Conservation (phyloP, 352 stramenopile genomes). For the Aphanomyces cochlioides region DNA sequence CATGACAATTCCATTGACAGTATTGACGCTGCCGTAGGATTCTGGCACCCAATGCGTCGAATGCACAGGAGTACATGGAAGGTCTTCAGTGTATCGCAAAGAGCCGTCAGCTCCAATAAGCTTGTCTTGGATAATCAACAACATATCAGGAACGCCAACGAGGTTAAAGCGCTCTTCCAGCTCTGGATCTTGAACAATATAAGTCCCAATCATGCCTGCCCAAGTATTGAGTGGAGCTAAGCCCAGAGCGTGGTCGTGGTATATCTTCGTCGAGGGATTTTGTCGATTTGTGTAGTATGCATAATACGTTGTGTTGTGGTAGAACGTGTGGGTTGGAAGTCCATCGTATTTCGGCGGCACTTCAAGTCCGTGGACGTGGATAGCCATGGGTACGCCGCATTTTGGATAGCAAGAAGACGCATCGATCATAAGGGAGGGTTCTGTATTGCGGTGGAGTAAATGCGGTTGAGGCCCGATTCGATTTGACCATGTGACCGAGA, state of each 20-base stretch:
- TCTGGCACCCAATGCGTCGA: constrained; percentile 56
- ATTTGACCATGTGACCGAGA: constrained; percentile 57
- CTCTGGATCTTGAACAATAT: constrained; percentile 55
- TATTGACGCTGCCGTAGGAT: constrained; percentile 59
- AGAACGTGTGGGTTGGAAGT: constrained; percentile 53
- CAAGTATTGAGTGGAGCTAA: constrained; percentile 64
- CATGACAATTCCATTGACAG: constrained; percentile 71
- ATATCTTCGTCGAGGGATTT: constrained; percentile 62
- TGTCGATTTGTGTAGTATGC: constrained; percentile 66
- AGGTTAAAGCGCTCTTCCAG: constrained; percentile 45
- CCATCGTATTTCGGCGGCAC: constrained; percentile 61
- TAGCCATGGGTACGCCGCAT: constrained; percentile 55
- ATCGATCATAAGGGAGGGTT: constrained; percentile 42
- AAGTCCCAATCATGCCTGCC: constrained; percentile 58
- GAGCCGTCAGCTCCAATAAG: constrained; percentile 51
- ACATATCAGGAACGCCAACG: constrained; percentile 47
- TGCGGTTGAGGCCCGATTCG: constrained; percentile 43
- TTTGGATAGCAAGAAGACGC: constrained; percentile 63
- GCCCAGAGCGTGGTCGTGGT: constrained; percentile 69
- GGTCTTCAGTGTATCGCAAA: constrained; percentile 64
- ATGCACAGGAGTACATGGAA: constrained; percentile 43
- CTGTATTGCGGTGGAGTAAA: constrained; percentile 50
- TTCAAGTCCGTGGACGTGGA: constrained; percentile 65
- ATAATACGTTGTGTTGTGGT: constrained; percentile 59
- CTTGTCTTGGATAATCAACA: constrained; percentile 51